Base-by-base conservation (phyloP, 2,329 filamentous ascomycete genomes). In the Cladophialophora chaetospira region DNA sequence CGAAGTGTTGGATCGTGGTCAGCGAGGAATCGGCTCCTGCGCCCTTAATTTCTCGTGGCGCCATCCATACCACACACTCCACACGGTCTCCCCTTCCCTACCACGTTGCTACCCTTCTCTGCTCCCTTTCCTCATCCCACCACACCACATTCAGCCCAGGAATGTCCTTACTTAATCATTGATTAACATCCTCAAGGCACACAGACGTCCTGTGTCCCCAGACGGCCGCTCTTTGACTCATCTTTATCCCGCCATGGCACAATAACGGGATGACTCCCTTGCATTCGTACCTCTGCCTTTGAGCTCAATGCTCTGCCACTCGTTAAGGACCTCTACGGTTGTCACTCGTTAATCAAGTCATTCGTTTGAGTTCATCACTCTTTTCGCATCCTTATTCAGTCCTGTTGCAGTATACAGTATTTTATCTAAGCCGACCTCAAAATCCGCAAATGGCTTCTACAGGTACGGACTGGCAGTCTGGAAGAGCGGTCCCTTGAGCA, bases 21-120 rank as follows among this genome's bases (percentile, higher is more conserved):
- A 6, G 8, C 29, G 9, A 44, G 42, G 42, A 13, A 15, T 15
- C 44, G 10, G 25, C 44, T 33, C 29, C 26, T 25, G n/a, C 26
- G 26, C 48, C 48, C 38, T 51, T 51, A 51, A 51, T 51, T 51
- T 51, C 48, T 43, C 33, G 38, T 42, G 15, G n/a, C 35, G 33
- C 48, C 23, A 40, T 50, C 46, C 31, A 40, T n/a, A 50, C 31
- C 46, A 25, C 29, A 19, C 26, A 36, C 44, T 33, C 15, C 10
- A 33, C 29, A 33, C 6, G 13, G 29, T 33, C 29, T 33, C 29
- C 29, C 13, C 29, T 33, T 33, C 29, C 6, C 29, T n/a, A n/a
- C n/a, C n/a, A n/a, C n/a, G n/a, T n/a, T n/a, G n/a, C n/a, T n/a
- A n/a, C 10, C 23, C 23, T 28, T 13, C 10, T 26, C 42, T 5